These are phyloP conservation scores for Lentinula sp. DNA, from an alignment of 768 basidiomycete genomes.

Conservation along the genomic window DNA sequence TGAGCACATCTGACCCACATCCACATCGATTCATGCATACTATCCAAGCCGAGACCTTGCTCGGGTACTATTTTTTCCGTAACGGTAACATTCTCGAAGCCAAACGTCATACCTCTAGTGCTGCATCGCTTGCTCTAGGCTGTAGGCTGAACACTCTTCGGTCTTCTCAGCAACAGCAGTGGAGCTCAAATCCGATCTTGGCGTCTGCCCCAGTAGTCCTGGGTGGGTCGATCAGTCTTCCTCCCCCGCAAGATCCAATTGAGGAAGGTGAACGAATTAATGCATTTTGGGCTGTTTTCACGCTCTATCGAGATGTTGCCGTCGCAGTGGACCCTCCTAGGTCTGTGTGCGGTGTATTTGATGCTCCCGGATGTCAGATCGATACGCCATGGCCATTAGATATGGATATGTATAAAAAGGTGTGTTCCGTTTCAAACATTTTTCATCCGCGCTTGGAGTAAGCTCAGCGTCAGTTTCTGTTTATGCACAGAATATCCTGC, in stretches of 20 bases:
- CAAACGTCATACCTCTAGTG: constrained; percentile 47
- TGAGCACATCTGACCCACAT: constrained; percentile 36
- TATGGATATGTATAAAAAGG: constrained; percentile 30
- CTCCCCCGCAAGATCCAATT: constrained; percentile 33
- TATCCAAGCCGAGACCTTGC: constrained; percentile 57
- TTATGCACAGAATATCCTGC: constrained; percentile 34
- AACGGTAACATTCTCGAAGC: constrained; percentile 56
- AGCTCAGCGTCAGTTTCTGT: neutral
- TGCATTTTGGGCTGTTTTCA: constrained; percentile 59
- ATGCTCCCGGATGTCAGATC: constrained; percentile 42
- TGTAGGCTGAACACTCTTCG: constrained; percentile 43
- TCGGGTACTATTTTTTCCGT: constrained; percentile 61
- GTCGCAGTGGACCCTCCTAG: constrained; percentile 47
- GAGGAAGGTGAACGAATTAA: constrained; percentile 66
- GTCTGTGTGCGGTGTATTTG: constrained; percentile 49
- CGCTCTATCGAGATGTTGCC: constrained; percentile 51
- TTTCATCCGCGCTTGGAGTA: neutral
- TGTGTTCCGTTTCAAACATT: constrained; percentile 13
- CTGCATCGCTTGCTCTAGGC: constrained; percentile 43
- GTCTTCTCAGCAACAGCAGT: constrained; percentile 19
- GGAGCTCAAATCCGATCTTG: constrained; percentile 24
- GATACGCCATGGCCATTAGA: constrained; percentile 52
- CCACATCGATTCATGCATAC: constrained; percentile 45
- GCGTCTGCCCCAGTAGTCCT: constrained; percentile 17
- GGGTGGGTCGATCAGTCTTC: constrained; percentile 28